phyloP scores from a whole-genome alignment of 176 grass and related monocot genomes.

The Pontederia paniculata region DNA sequence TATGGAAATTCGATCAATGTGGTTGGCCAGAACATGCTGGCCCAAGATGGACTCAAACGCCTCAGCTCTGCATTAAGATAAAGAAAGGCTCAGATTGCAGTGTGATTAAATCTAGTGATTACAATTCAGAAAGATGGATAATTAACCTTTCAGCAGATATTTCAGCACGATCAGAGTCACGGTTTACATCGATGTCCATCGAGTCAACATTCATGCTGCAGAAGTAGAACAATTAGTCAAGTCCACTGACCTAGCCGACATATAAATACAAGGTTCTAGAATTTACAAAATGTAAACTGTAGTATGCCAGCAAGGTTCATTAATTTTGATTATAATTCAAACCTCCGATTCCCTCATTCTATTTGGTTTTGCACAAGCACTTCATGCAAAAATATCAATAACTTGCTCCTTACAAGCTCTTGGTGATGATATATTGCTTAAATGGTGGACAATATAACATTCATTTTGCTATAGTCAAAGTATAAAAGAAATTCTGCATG shows the following conservation, averaged over 20 bases:
- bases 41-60: slow-evolving; percentile 57
- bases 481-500: no score
- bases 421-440: no score
- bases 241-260: neutral
- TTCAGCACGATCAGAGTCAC: slow-evolving; percentile 38
- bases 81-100: slow-evolving; percentile 13
- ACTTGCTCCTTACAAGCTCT: no score
- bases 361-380: no score
- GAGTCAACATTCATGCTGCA: slow-evolving; percentile 35
- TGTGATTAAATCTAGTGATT: neutral
- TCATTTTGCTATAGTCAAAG: no score
- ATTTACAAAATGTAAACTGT: no score
- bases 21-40: slow-evolving; percentile 75
- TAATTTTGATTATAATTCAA: no score
- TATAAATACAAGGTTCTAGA: no score
- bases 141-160: slow-evolving; percentile 54
- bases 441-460: no score
- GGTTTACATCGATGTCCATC: slow-evolving; percentile 71
- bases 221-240: slow-evolving; percentile 11
- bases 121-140: slow-evolving; percentile 12
- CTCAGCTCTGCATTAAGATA: slow-evolving; percentile 44
- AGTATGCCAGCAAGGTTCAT: no score
- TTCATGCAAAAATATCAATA: no score
- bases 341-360: no score
- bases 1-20: slow-evolving; percentile 64